Evolutionary conservation across 495 filamentous ascomycete genomes (phyloP).

Genomic region (Neurospora sp.): DNA sequence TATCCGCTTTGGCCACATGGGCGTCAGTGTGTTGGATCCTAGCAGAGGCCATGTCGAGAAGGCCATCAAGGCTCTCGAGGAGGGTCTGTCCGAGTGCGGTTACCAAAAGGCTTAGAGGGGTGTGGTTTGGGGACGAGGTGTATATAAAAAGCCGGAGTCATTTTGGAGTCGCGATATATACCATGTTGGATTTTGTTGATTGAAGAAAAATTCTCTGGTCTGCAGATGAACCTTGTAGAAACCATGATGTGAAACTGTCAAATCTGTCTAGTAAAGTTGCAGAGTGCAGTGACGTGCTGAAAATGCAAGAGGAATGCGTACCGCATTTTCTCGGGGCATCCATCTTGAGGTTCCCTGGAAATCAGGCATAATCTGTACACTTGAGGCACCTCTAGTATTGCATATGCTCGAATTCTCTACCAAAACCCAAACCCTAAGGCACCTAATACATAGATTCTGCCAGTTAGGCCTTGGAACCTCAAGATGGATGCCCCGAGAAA

Average conservation of each 20-base stretch:
- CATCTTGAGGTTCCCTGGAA: too few species aligned
- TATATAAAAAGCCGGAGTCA: not conserved
- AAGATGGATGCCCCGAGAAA: too few species aligned
- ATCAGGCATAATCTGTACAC: too few species aligned
- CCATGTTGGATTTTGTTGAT: not conserved
- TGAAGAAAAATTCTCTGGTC: not conserved
- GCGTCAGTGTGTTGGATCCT: conserved; percentile 70
- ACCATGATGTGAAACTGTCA: not conserved
- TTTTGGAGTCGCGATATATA: not conserved
- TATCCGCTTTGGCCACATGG: conserved; percentile 80
- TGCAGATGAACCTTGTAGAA: not conserved
- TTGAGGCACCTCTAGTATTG: too few species aligned
- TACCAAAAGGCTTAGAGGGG: conserved; percentile 41
- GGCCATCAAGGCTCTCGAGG: conserved; percentile 68
- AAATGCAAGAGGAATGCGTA: not conserved
- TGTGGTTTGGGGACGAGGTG: not conserved
- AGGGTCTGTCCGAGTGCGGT: conserved; percentile 60
- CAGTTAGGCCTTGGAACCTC: too few species aligned
- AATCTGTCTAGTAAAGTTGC: not conserved
- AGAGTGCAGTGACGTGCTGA: not conserved
- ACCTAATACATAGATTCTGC: too few species aligned
- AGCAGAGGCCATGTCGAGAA: conserved; percentile 64
- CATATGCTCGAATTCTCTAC: too few species aligned
- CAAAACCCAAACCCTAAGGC: too few species aligned
- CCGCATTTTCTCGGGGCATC: too few species aligned